Base-by-base conservation (phyloP, 2,329 filamentous ascomycete species). In the Sporothrix schenckii region DNA sequence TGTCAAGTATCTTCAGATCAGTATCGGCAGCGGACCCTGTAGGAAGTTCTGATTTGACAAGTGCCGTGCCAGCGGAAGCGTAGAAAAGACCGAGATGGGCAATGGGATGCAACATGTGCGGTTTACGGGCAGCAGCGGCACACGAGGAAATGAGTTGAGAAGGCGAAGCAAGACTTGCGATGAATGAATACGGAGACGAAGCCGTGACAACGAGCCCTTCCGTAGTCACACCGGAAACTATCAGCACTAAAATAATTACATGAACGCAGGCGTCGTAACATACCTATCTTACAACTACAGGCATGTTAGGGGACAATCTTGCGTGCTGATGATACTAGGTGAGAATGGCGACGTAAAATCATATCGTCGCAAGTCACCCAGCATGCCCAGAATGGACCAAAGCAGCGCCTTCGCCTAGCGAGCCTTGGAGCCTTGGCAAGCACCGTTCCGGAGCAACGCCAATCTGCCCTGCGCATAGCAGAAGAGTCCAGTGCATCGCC, bases 391-490 rank as follows among this genome's bases (percentile, higher is more conserved):
- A 14, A 47, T 47, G 9, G 44, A 30, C 54, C 54, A 41, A 60
- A 60, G n/a, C 30, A 41, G 13, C 30, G 56, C 56, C 54, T 41
- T 21, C 10, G 19, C 5, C 56, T 60, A 60, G 30, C 56, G 34
- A 34, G 7, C 34, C 5, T 34, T 34, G 34, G 19, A 6, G 34
- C 56, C 30, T 60, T 60, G 56, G 30, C 56, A 60, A 60, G 56
- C 56, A 34, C 30, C 30, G 30, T 41, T 60, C 56, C 30, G 30
- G 21, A 30, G 56, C 56, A 19, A 60, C 56, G 54, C 54, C 27
- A 58, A 58, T 58, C 54, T 58, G 30, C 30, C 54, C 54, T 41
- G 30, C 6, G 53, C 53, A 34, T 34, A 1, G 14, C 14, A 56
- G 4, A 58, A 58, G 34, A 58, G 34, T 21, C 34, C 19, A 60